Evolutionary conservation across 768 basidiomycete species (phyloP).

Genomic region (Phanerochaete carnosa): DNA sequence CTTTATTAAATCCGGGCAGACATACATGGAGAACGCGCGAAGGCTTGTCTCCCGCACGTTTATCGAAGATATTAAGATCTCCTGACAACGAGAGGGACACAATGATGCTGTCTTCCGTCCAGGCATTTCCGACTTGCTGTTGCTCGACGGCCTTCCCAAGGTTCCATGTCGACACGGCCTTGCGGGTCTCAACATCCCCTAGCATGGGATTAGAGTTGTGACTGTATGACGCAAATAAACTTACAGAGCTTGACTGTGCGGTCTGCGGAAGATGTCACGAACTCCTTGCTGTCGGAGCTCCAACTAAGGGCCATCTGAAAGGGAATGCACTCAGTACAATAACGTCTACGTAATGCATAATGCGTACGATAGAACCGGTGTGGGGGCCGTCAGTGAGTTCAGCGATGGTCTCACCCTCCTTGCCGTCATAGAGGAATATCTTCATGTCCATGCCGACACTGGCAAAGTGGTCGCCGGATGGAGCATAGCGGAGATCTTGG

Average conservation of each 20-base stretch:
- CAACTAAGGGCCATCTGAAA: slow-evolving; percentile 71
- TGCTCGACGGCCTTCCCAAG: slow-evolving; percentile 70
- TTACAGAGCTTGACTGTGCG: slow-evolving; percentile 84
- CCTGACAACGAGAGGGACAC: slow-evolving; percentile 85
- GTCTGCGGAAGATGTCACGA: slow-evolving; percentile 86
- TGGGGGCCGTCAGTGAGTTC: slow-evolving; percentile 70
- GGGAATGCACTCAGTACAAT: too few relatives aligned
- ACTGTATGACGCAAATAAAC: slow-evolving; percentile 17
- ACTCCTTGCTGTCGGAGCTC: slow-evolving; percentile 67
- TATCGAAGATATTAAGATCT: slow-evolving; percentile 79
- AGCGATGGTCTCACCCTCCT: slow-evolving; percentile 72
- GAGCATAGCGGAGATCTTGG: slow-evolving; percentile 83
- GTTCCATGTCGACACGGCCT: slow-evolving; percentile 64
- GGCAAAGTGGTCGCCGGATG: slow-evolving; percentile 78
- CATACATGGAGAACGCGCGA: slow-evolving; percentile 59
- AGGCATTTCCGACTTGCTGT: slow-evolving; percentile 90
- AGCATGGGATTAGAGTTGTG: background rate
- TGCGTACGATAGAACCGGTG: slow-evolving; percentile 69
- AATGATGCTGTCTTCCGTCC: slow-evolving; percentile 67
- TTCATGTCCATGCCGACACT: slow-evolving; percentile 89
- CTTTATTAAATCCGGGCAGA: background rate
- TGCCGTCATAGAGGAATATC: slow-evolving; percentile 87
- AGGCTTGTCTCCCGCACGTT: slow-evolving; percentile 58
- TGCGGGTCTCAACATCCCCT: slow-evolving; percentile 83
- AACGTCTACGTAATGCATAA: too few relatives aligned